Evolutionary conservation across 768 basidiomycete genomes (phyloP).

Genomic region (Suillus paluster): DNA sequence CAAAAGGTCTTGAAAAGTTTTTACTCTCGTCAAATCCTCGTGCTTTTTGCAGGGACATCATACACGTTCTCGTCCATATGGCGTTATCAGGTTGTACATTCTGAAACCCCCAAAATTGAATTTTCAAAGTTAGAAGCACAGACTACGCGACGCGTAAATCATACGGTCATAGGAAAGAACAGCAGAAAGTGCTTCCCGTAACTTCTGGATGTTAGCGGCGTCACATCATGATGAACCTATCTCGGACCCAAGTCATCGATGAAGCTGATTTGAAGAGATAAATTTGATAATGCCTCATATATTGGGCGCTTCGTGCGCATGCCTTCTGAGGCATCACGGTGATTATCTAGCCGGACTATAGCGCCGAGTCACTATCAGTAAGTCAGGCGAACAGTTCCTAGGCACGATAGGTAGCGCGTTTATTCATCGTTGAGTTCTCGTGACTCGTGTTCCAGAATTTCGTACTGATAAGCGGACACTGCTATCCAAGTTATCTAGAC

Average conservation of each 20-base stretch:
- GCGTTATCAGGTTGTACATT: background rate
- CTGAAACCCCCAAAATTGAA: background rate
- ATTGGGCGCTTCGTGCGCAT: slow-evolving; percentile 4
- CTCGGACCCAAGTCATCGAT: background rate
- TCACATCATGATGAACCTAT: slow-evolving; percentile 1
- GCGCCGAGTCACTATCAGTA: background rate
- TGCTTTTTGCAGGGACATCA: background rate
- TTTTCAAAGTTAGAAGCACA: background rate
- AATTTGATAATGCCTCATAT: background rate
- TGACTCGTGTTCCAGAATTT: background rate
- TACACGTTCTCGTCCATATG: background rate
- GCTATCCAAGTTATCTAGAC: background rate
- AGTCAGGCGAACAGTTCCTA: background rate
- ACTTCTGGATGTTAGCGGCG: slow-evolving; percentile 1
- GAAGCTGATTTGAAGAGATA: slow-evolving; percentile 2
- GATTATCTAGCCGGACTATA: slow-evolving; percentile 7
- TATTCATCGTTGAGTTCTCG: background rate
- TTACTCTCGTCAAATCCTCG: background rate
- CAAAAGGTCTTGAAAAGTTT: background rate
- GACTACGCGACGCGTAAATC: background rate
- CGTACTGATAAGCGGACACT: background rate
- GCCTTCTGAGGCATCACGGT: slow-evolving; percentile 2
- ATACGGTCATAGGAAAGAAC: background rate
- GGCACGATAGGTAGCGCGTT: background rate
- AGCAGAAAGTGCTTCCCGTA: background rate